A percentile compares a stretch with the other conserved stretches of the same genome.
These are phyloP conservation scores for Urostyla sp. DNA, from an alignment of 73 alveolate species.

Conservation along the genomic window DNA sequence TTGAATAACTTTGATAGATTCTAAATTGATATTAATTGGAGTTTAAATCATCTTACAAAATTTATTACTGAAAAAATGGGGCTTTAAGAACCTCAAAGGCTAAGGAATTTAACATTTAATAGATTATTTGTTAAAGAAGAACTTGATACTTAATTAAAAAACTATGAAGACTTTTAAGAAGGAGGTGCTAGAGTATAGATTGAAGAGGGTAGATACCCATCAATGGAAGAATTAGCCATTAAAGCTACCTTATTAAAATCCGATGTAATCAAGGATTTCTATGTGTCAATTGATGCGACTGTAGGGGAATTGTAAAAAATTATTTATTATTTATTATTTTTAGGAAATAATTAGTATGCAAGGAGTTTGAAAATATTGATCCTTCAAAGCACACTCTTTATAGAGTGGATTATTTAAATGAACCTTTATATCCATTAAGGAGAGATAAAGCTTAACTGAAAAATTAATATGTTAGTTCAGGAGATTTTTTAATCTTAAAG, in stretches of 20 bases:
- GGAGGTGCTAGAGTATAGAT: constrained; percentile 72
- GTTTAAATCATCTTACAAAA: constrained; percentile 5
- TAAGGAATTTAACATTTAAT: constrained; percentile 59
- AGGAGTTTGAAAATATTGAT: constrained; percentile 61
- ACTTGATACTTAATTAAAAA: constrained; percentile 43
- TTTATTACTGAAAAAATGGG: constrained; percentile 14
- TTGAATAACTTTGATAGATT: not conserved
- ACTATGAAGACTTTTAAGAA: constrained; percentile 30
- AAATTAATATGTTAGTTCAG: constrained; percentile 58
- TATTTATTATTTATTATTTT: not conserved
- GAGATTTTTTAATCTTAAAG: constrained; percentile 60
- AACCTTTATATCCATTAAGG: constrained; percentile 67
- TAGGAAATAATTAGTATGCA: constrained; percentile 61
- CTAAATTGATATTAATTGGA: constrained; percentile 34
- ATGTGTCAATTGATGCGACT: constrained; percentile 51
- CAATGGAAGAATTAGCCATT: constrained; percentile 68
- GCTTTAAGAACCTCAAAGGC: constrained; percentile 54
- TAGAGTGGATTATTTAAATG: constrained; percentile 74
- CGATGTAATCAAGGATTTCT: constrained; percentile 52
- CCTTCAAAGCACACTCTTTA: constrained; percentile 65
- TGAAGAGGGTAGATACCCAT: constrained; percentile 81
- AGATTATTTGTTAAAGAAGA: constrained; percentile 68
- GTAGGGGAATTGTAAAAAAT: constrained; percentile 49
- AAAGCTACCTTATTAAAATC: constrained; percentile 47
- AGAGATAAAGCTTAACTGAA: constrained; percentile 55